Evolutionary conservation across 1,284 basidiomycete genomes (phyloP), one percentile per base, ranked within the genome.

Genomic region (Sporisorium exsertum): DNA sequence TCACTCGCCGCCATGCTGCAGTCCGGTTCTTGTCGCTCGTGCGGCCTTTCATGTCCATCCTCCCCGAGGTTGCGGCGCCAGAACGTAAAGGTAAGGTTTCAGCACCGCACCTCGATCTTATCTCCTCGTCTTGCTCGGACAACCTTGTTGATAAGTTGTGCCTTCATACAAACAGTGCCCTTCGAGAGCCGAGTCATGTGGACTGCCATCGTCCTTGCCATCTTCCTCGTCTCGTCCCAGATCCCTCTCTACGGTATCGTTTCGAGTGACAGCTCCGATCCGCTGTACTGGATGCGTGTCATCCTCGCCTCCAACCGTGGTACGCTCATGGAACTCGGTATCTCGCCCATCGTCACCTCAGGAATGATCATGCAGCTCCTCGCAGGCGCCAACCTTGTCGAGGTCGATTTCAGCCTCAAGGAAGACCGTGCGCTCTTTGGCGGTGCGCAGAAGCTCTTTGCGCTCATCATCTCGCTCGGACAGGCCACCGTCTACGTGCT

Each of bases 341-440:
- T 98, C 83, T 95, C 92, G 51, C 96, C 97, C 64, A 97, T 98
- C 86, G 91, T 99, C 84, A 99, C 96, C 15, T 84, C 82, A 47
- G 96, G 96, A 82, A 99, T 98, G 96, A 98, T 98, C 88, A 98
- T 99, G 94, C 96, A 99, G 87, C 91, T 99, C 55, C 90, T 99
- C 73, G 95, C 96, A 20, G 96, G 96, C 69, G 96, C 97, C 57
- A 97, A 95, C 87, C 89, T 99, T 82, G 93, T 99, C 85, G 96
- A 99, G 76, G 94, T 99, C 81, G 96, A 99, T 88, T 98, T 97
- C 86, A 91, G 91, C 75, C 88, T 99, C 85, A 97, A 98, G 90
- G 96, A 99, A 87, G 96, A 99, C 87, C 90, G 96, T 58, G 95
- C 94, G 22, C 88, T 99, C 63, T 98, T 98, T 85, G 93, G 94